A percentile compares a stretch with the other conserved stretches of the same genome.
Conservation (phyloP, 2,329 filamentous ascomycete species). For the Nothophaeocryptopus gaeumannii region DNA sequence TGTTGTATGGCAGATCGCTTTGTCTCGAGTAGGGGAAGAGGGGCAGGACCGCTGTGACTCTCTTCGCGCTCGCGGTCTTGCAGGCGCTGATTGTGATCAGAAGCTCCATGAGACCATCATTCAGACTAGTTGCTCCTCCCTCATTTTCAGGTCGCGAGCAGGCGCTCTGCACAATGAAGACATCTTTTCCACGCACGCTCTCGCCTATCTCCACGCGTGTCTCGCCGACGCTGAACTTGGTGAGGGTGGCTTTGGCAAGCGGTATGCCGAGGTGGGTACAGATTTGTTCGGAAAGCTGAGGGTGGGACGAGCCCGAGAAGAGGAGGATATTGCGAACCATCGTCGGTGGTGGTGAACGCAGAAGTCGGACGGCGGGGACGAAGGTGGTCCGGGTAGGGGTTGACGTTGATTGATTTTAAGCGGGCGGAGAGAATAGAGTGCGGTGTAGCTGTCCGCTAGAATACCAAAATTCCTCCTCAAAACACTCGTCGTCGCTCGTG, state of each 20-base stretch:
- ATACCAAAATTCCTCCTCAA: too few species aligned
- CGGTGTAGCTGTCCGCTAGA: too few species aligned
- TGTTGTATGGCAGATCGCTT: conserved; percentile 95
- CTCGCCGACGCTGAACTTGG: conserved; percentile 93
- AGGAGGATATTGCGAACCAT: conserved; percentile 97
- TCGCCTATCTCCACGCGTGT: conserved; percentile 94
- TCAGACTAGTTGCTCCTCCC: conserved; percentile 40
- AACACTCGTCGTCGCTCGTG: neutral
- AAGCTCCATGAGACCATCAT: conserved; percentile 93
- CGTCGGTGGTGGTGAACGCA: conserved; percentile 12
- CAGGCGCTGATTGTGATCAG: conserved; percentile 98
- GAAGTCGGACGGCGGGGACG: neutral
- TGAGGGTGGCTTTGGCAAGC: conserved; percentile 76
- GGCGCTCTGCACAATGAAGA: conserved; percentile 89
- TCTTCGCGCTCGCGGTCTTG: conserved; percentile 87
- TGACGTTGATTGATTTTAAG: too few species aligned
- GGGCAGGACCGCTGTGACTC: conserved; percentile 90
- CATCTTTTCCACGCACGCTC: conserved; percentile 95
- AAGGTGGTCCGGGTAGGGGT: neutral
- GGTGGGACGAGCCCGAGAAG: conserved; percentile 89
- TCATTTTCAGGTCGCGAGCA: conserved; percentile 19
- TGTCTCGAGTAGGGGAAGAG: conserved; percentile 97
- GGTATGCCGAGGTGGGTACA: conserved; percentile 86
- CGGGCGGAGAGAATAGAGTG: too few species aligned
- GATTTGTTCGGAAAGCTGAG: conserved; percentile 78